Percentiles rank a stretch among this genome's conserved stretches.
phyloP scores from a whole-genome alignment of 1,284 basidiomycete species.

The Ceratobasidium sp. region DNA sequence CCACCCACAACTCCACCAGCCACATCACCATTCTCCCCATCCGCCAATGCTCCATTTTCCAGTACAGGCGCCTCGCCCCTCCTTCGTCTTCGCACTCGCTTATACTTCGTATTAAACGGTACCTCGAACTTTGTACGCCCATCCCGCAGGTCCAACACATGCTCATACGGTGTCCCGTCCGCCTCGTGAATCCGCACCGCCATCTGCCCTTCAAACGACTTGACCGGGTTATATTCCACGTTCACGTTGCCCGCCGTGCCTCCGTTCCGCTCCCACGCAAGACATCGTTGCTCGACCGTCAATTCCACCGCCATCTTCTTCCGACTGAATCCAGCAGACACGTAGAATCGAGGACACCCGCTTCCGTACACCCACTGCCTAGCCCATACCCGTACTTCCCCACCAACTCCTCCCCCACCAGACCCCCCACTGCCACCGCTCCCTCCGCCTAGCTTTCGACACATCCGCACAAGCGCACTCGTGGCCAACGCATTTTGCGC shows the following conservation, averaged over 20 bases:
- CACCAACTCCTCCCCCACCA: conserved; percentile 32
- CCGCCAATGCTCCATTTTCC: conserved; percentile 77
- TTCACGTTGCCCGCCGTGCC: conserved; percentile 69
- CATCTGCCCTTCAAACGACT: conserved; percentile 95
- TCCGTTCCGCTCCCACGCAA: conserved; percentile 78
- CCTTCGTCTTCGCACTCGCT: conserved; percentile 91
- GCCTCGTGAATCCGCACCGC: conserved; percentile 99
- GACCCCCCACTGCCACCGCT: conserved; percentile 29
- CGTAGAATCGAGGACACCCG: conserved; percentile 92
- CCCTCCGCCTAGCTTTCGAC: conserved; percentile 92
- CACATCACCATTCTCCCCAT: conserved; percentile 89
- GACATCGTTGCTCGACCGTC: conserved; percentile 88
- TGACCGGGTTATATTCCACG: conserved; percentile 81
- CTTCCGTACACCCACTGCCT: conserved; percentile 99
- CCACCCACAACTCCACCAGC: conserved; percentile 92
- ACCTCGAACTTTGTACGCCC: conserved; percentile 94
- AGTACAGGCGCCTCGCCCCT: conserved; percentile 92
- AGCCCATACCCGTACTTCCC: conserved; percentile 87
- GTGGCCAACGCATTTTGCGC: conserved; percentile 89
- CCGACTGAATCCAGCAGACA: conserved; percentile 93
- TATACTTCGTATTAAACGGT: conserved; percentile 99
- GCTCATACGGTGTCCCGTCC: conserved; percentile 98
- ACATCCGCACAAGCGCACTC: conserved; percentile 89
- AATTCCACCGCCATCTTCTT: conserved; percentile 99
- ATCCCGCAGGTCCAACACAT: conserved; percentile 92